phyloP scores from a whole-genome alignment of 1,139 yeast species.

The Chernovozyma aurita region DNA sequence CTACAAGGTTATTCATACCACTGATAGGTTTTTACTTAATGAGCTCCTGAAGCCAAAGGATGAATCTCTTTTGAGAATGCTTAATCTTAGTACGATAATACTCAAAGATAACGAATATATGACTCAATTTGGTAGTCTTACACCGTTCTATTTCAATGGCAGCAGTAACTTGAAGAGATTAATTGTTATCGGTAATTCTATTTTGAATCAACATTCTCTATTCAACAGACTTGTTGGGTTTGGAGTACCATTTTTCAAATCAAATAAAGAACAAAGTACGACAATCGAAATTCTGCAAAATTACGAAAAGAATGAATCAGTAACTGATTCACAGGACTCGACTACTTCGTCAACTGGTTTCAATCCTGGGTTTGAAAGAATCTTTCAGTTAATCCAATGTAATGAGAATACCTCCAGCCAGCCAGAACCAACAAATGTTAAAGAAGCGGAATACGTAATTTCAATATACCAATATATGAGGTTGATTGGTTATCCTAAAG shows the following conservation, averaged over 20 bases:
- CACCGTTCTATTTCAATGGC: slow-evolving; percentile 16
- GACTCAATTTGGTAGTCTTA: slow-evolving; percentile 24
- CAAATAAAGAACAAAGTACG: not conserved
- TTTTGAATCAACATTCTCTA: slow-evolving; percentile 15
- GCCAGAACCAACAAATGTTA: slow-evolving; percentile 24
- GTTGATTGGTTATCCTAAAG: slow-evolving; percentile 38
- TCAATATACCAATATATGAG: slow-evolving; percentile 46
- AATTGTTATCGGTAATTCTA: slow-evolving; percentile 27
- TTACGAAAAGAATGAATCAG: not conserved
- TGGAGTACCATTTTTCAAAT: slow-evolving; percentile 13
- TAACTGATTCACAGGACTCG: not conserved
- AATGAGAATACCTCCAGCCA: slow-evolving; percentile 19
- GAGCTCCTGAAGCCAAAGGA: slow-evolving; percentile 1
- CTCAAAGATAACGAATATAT: slow-evolving; percentile 29
- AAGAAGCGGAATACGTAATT: slow-evolving; percentile 54
- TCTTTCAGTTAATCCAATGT: slow-evolving; percentile 35
- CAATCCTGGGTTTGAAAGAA: slow-evolving; percentile 40
- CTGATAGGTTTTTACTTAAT: slow-evolving; percentile 1
- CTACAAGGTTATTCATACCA: slow-evolving; percentile 23
- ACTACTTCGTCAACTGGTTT: slow-evolving; percentile 4
- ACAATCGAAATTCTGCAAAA: not conserved
- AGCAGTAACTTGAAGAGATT: slow-evolving; percentile 15
- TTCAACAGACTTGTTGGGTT: slow-evolving; percentile 18
- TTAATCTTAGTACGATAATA: slow-evolving; percentile 22
- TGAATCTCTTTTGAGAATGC: not conserved